Conservation (phyloP, 495 filamentous ascomycete species). For the Tuber umbilicatum region DNA sequence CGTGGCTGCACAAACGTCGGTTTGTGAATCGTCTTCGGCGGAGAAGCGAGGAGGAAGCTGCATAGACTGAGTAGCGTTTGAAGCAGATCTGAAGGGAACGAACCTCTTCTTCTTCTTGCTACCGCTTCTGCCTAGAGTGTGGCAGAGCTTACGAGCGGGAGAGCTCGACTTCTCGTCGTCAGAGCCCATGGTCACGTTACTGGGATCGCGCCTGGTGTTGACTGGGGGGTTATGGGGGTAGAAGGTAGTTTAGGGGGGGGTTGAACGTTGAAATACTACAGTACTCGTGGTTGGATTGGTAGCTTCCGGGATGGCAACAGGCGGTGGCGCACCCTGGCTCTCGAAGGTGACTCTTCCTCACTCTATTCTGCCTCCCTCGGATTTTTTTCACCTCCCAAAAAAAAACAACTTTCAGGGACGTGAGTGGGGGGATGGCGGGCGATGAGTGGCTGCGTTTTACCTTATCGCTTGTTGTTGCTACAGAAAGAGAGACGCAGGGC, state of each 20-base stretch:
- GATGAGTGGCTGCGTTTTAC: conserved; percentile 28
- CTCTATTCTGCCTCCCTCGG: not conserved
- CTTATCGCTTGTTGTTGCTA: conserved; percentile 31
- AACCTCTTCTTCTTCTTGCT: conserved; percentile 17
- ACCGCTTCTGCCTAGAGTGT: conserved; percentile 15
- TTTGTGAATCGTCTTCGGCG: conserved; percentile 30
- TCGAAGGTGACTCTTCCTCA: conserved; percentile 16
- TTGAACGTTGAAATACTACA: conserved; percentile 1
- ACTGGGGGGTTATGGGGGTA: not conserved
- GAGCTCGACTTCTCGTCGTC: conserved; percentile 18
- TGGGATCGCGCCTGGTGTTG: conserved; percentile 10
- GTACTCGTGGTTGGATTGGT: conserved; percentile 7
- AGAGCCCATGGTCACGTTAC: not conserved
- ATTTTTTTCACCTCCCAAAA: not conserved
- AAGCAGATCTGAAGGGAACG: conserved; percentile 17
- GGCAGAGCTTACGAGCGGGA: conserved; percentile 8
- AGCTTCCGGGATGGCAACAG: conserved; percentile 13
- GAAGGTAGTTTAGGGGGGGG: conserved; percentile 8
- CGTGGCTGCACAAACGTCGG: conserved; percentile 35
- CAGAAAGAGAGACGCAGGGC: conserved; percentile 20
- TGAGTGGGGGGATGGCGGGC: conserved; percentile 28
- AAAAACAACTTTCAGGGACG: not conserved
- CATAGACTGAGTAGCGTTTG: conserved; percentile 29
- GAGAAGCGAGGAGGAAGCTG: conserved; percentile 34
- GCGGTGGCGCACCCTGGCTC: conserved; percentile 14